phyloP scores from a whole-genome alignment of 306 rosid genomes.

The Prunus kanzakura region DNA sequence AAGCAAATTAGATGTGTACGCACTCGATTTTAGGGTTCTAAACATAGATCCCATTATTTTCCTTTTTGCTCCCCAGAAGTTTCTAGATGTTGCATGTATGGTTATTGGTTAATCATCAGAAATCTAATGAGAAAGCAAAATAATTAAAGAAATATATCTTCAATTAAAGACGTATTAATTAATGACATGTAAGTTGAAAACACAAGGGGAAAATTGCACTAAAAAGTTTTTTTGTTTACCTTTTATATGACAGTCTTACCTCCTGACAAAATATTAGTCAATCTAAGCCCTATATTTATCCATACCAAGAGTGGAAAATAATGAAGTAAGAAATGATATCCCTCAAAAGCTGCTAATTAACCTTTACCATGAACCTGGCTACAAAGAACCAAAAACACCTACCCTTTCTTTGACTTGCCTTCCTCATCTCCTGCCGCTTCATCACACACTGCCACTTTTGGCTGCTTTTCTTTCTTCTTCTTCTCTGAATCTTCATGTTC shows the following conservation, averaged over 20 bases:
- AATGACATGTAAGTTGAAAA: too few species aligned
- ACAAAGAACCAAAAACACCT: conserved; percentile 26
- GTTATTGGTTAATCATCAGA: neutral
- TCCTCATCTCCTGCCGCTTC: conserved; percentile 21
- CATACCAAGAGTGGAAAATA: neutral
- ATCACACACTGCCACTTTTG: conserved; percentile 31
- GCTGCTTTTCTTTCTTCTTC: conserved; percentile 49
- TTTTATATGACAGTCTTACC: conserved; percentile 15
- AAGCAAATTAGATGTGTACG: neutral
- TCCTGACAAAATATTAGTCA: conserved; percentile 3
- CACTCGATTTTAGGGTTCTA: neutral
- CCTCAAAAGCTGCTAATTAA: neutral
- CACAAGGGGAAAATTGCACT: neutral
- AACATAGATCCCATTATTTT: neutral
- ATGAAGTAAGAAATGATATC: neutral
- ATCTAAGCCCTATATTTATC: conserved; percentile 1
- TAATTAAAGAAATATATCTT: neutral
- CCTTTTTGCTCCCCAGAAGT: too few species aligned
- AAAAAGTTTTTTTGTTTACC: neutral
- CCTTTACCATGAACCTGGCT: conserved; percentile 1
- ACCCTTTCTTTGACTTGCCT: conserved; percentile 72
- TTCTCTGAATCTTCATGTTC: conserved; percentile 56
- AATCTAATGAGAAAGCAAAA: neutral
- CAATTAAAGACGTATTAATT: neutral
- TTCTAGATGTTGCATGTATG: neutral